phyloP scores from a whole-genome alignment of 2,329 filamentous ascomycete genomes.

The Pseudogymnoascus sp. region DNA sequence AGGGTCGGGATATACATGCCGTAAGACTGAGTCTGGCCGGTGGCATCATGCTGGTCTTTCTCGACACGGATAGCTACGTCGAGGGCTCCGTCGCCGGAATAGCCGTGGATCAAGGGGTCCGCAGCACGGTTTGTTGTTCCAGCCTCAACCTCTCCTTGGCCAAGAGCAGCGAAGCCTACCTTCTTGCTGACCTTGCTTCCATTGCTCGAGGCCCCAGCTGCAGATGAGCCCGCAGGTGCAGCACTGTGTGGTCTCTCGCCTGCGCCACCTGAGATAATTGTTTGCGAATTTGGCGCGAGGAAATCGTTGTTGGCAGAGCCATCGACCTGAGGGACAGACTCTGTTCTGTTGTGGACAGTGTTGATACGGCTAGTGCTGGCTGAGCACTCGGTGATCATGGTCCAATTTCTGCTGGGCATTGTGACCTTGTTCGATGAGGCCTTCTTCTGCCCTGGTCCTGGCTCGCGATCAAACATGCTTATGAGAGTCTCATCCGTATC shows the following conservation, averaged over 20 bases:
- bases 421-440: constrained; percentile 72
- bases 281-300: constrained; percentile 50
- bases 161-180: constrained; percentile 64
- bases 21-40: constrained; percentile 75
- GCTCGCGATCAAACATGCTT: constrained; percentile 84
- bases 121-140: constrained; percentile 74
- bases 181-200: constrained; percentile 43
- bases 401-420: constrained; percentile 90
- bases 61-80: constrained; percentile 85
- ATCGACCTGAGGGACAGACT: background rate
- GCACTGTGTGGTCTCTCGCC: background rate
- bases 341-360: constrained; percentile 16
- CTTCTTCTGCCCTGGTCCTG: constrained; percentile 68
- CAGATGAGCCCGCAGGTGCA: background rate
- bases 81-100: constrained; percentile 52
- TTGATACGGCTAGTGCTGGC: constrained; percentile 40
- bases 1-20: constrained; percentile 68
- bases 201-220: constrained; percentile 16
- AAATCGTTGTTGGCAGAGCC: background rate
- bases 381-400: constrained; percentile 82
- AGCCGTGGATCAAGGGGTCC: constrained; percentile 43
- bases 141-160: constrained; percentile 67
- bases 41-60: constrained; percentile 71
- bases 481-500: constrained; percentile 90
- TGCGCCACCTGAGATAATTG: constrained; percentile 21